Conservation (phyloP, 2,329 filamentous ascomycete genomes). For the Nemania diffusa region DNA sequence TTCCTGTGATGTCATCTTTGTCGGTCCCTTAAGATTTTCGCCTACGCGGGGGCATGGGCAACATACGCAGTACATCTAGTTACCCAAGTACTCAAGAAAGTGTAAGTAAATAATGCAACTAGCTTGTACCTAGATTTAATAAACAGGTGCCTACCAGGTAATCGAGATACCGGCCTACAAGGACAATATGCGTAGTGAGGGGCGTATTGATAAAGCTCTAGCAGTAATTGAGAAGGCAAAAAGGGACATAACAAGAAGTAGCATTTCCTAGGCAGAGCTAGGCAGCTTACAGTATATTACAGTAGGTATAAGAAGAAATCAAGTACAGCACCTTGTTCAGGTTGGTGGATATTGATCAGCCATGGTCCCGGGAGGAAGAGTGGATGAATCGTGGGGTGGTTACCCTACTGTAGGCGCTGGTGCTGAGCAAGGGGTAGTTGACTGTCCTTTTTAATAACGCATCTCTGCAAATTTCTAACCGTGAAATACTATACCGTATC, state of each 20-base stretch:
- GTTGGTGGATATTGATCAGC: neutral
- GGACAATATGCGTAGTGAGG: neutral
- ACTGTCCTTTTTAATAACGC: slow-evolving; percentile 29
- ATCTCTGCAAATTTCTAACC: slow-evolving; percentile 24
- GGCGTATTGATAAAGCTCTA: neutral
- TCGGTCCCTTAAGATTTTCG: neutral
- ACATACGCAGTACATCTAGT: neutral
- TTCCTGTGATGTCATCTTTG: slow-evolving; percentile 21
- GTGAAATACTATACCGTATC: neutral
- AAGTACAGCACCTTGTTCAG: no score
- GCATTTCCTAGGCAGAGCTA: neutral
- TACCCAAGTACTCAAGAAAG: no score
- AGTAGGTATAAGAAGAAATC: neutral
- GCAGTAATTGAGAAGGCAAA: neutral
- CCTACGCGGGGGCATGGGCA: neutral
- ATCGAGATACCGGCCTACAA: no score
- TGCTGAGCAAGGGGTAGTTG: neutral
- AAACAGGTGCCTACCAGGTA: no score
- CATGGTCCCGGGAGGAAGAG: neutral
- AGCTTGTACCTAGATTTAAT: no score
- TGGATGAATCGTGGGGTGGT: slow-evolving; percentile 28
- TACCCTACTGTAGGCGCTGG: slow-evolving; percentile 13
- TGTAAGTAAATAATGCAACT: no score
- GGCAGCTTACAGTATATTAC: neutral
- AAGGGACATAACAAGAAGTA: neutral